Evolutionary conservation across 257 asterid genomes (phyloP).

Genomic region (Lycium barbarum): DNA sequence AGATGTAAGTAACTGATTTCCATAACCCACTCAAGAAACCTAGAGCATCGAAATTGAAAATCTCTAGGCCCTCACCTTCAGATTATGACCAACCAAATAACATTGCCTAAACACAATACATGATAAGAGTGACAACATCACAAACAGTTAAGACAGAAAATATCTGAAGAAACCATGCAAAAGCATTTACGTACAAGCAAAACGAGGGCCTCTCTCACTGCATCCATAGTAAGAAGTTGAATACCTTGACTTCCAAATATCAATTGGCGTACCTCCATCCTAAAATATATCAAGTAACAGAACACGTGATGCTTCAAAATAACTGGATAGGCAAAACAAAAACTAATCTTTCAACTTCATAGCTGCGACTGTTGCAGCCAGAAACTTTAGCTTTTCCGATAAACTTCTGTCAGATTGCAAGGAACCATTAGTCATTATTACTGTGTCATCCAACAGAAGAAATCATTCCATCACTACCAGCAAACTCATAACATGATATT

Average conservation of each 20-base stretch:
- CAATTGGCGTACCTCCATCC: constrained; percentile 72
- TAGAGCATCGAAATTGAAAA: background rate
- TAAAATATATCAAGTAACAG: constrained; percentile 41
- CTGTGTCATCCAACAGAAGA: background rate
- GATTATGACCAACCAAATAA: constrained; percentile 2
- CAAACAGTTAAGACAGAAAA: background rate
- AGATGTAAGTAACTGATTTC: background rate
- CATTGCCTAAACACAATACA: background rate
- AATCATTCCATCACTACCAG: constrained; percentile 12
- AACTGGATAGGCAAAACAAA: constrained; percentile 24
- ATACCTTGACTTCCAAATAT: constrained; percentile 89
- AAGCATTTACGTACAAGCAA: constrained; percentile 58
- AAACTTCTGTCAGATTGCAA: background rate
- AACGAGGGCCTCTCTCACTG: constrained; percentile 77
- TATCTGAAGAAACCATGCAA: background rate
- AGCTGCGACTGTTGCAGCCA: background rate
- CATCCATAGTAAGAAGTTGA: constrained; percentile 81
- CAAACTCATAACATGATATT: background rate
- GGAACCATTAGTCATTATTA: background rate
- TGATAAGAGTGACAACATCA: constrained; percentile 10
- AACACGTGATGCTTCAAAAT: constrained; percentile 19
- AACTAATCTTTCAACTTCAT: constrained; percentile 12
- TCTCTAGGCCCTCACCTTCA: background rate
- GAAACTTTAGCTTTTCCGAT: background rate
- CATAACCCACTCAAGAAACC: background rate